phyloP scores from a whole-genome alignment of 495 filamentous ascomycete species.

The Tricharina praecox region DNA sequence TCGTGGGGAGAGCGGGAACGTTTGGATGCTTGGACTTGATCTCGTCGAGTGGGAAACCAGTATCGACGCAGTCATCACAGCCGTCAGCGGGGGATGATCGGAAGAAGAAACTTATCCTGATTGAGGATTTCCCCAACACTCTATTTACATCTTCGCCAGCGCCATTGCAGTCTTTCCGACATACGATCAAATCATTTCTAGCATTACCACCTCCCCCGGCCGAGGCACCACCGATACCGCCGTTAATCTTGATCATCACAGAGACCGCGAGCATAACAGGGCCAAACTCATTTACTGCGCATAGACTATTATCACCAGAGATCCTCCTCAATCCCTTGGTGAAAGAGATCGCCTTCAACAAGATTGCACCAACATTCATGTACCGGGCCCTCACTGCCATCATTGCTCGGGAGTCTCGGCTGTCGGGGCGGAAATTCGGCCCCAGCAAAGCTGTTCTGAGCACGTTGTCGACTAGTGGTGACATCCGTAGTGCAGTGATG shows the following conservation, averaged over 20 bases:
- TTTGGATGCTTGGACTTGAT: conserved; percentile 59
- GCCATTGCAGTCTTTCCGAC: conserved; percentile 54
- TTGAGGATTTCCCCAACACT: conserved; percentile 90
- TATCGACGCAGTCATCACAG: conserved; percentile 24
- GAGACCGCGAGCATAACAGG: conserved; percentile 40
- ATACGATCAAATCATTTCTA: conserved; percentile 37
- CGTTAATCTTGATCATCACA: conserved; percentile 76
- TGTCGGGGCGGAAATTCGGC: conserved; percentile 51
- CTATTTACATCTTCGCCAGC: conserved; percentile 47
- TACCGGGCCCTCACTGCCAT: conserved; percentile 64
- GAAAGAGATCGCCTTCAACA: conserved; percentile 74
- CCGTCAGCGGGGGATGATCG: conserved; percentile 16
- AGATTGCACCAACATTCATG: conserved; percentile 73
- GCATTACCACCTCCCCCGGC: conserved; percentile 9
- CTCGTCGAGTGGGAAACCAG: conserved; percentile 23
- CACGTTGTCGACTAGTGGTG: conserved; percentile 61
- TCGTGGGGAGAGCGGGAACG: conserved; percentile 57
- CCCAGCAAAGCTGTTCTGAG: conserved; percentile 48
- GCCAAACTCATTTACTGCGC: conserved; percentile 75
- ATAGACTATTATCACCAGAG: conserved; percentile 70
- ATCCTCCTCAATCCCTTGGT: conserved; percentile 62
- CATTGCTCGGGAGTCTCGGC: conserved; percentile 60
- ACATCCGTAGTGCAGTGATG: conserved; percentile 79
- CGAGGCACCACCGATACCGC: conserved; percentile 35
- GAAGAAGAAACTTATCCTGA: conserved; percentile 47